Evolutionary conservation across 1,139 yeast genomes (phyloP).

Genomic region (Nakaseomyces nivariensis): DNA sequence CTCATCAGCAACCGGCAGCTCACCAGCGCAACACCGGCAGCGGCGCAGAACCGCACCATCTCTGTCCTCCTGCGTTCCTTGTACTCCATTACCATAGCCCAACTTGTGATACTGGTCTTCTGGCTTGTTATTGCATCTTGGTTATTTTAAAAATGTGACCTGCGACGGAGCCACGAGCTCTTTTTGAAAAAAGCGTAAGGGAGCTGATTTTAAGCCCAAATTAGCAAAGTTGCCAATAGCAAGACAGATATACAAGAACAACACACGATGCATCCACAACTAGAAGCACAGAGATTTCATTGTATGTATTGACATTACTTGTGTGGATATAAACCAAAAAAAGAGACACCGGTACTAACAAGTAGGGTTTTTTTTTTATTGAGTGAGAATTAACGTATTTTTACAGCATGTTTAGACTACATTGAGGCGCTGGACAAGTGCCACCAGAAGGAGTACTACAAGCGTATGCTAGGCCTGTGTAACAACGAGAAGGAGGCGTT

Average conservation of each 20-base stretch:
- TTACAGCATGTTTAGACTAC: constrained; percentile 59
- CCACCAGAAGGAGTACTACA: constrained; percentile 60
- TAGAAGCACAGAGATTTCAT: constrained; percentile 34
- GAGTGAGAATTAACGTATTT: background rate
- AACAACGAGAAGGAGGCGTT: constrained; percentile 77
- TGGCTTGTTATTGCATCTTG: background rate
- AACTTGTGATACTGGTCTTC: too few species aligned
- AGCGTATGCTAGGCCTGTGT: constrained; percentile 76
- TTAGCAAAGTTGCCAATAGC: background rate
- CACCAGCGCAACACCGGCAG: constrained; percentile 61
- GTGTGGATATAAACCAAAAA: background rate
- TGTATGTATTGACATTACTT: constrained; percentile 21
- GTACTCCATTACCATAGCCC: constrained; percentile 13
- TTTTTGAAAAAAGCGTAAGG: too few species aligned
- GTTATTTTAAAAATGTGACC: background rate
- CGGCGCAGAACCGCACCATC: constrained; percentile 61
- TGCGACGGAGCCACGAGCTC: too few species aligned
- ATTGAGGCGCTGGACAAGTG: constrained; percentile 88
- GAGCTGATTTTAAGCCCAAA: too few species aligned
- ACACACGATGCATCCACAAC: constrained; percentile 34
- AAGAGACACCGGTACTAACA: too few species aligned
- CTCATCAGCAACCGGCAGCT: constrained; percentile 68
- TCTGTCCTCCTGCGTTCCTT: constrained; percentile 57
- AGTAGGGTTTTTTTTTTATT: too few species aligned
- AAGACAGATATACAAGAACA: background rate